These are phyloP conservation scores for Colletotrichum tofieldiae DNA, from an alignment of 2,329 filamentous ascomycete species.

Conservation along the genomic window DNA sequence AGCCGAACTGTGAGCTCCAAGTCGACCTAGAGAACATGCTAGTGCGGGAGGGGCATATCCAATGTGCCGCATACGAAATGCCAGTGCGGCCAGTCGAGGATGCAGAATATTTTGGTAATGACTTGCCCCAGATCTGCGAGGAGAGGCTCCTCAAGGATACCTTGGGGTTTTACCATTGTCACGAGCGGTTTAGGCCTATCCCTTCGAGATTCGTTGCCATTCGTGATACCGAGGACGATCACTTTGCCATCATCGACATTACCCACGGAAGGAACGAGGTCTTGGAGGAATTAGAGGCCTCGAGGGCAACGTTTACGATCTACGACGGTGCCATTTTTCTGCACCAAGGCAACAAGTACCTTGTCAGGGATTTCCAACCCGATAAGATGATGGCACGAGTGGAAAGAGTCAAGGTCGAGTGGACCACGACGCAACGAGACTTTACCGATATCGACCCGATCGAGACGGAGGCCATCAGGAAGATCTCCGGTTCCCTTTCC, in stretches of 20 bases:
- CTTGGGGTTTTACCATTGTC: conserved; percentile 90
- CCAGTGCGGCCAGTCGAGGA: conserved; percentile 88
- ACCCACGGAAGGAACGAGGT: conserved; percentile 87
- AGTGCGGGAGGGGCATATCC: conserved; percentile 92
- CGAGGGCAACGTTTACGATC: conserved; percentile 93
- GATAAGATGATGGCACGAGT: conserved; percentile 89
- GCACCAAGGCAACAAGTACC: conserved; percentile 93
- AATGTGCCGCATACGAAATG: conserved; percentile 96
- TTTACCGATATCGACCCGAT: conserved; percentile 95
- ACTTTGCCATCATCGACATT: conserved; percentile 93
- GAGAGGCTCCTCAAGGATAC: conserved; percentile 83
- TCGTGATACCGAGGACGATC: conserved; percentile 88
- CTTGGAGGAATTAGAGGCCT: conserved; percentile 95
- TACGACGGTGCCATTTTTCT: conserved; percentile 98
- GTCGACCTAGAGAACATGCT: conserved; percentile 95
- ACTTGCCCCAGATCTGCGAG: conserved; percentile 78
- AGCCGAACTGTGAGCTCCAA: conserved; percentile 89
- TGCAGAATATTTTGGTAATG: conserved; percentile 82
- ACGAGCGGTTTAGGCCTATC: conserved; percentile 87
- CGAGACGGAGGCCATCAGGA: conserved; percentile 89
- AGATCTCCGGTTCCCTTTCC: conserved; percentile 73
- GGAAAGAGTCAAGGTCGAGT: conserved; percentile 90
- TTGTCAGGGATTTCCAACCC: conserved; percentile 90
- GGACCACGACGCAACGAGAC: conserved; percentile 94
- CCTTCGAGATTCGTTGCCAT: conserved; percentile 90